phyloP scores from a whole-genome alignment of 208 protist species.

The Herpetomonas samuelpessoai region DNA sequence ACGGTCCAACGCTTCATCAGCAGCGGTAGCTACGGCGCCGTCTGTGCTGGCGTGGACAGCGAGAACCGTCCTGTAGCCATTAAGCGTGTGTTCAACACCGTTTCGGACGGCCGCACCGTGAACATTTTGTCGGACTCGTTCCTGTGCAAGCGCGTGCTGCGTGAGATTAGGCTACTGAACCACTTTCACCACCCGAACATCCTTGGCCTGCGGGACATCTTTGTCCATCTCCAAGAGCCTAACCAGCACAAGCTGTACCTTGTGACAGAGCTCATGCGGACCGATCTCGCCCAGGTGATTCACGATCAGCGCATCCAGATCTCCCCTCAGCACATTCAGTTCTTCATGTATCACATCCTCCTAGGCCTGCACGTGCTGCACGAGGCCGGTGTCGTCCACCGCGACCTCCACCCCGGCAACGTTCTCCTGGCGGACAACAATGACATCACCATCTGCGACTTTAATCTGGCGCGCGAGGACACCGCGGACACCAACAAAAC shows the following conservation, averaged over 20 bases:
- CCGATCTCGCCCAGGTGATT: conserved; percentile 93
- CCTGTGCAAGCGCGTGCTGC: conserved; percentile 90
- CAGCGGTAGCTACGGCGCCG: conserved; percentile 88
- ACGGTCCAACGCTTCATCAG: conserved; percentile 80
- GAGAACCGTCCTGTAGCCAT: conserved; percentile 71
- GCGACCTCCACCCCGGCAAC: conserved; percentile 90
- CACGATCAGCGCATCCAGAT: conserved; percentile 94
- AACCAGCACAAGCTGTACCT: conserved; percentile 95
- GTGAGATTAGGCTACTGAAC: conserved; percentile 93
- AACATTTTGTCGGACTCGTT: conserved; percentile 88
- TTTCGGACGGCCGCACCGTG: conserved; percentile 74
- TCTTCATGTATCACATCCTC: conserved; percentile 96
- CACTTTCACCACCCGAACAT: conserved; percentile 97
- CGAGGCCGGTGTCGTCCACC: conserved; percentile 88
- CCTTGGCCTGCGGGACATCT: conserved; percentile 92
- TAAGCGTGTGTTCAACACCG: conserved; percentile 87
- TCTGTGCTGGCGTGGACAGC: conserved; percentile 75
- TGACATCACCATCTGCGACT: conserved; percentile 95
- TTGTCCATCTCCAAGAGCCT: conserved; percentile 82
- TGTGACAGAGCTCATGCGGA: conserved; percentile 96
- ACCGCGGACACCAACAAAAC: conserved; percentile 86
- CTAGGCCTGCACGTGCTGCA: conserved; percentile 94
- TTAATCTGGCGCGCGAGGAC: conserved; percentile 95
- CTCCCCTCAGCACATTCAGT: conserved; percentile 94
- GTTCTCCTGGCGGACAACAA: conserved; percentile 91